These are phyloP conservation scores for Murraya paniculata DNA, from an alignment of 345 rosid species.

Conservation along the genomic window DNA sequence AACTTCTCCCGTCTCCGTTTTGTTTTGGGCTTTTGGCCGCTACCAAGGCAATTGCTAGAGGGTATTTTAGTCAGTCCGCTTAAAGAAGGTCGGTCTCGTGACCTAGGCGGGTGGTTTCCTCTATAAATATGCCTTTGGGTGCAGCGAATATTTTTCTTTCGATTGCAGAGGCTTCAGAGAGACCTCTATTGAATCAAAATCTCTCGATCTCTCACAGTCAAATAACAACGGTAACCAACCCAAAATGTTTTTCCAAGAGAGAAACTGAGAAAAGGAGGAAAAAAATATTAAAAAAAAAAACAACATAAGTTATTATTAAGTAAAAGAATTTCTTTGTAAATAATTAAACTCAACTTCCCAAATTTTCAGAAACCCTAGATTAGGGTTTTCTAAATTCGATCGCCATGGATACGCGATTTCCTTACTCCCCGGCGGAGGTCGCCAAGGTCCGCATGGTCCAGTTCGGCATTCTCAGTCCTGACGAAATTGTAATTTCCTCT, in stretches of 20 bases:
- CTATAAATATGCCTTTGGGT: constrained; percentile 10
- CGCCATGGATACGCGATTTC: constrained; percentile 63
- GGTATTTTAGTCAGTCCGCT: neutral
- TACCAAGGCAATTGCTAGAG: neutral
- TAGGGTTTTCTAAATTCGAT: constrained; percentile 6
- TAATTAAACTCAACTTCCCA: neutral
- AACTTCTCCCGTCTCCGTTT: too few species aligned
- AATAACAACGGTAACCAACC: neutral
- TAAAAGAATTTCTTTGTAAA: neutral
- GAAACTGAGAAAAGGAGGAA: neutral
- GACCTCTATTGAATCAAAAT: neutral
- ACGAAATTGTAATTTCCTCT: constrained; percentile 71
- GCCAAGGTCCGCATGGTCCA: constrained; percentile 88
- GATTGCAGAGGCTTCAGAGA: neutral
- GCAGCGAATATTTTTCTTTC: rapidly evolving
- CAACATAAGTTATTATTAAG: neutral
- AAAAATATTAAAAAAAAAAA: neutral
- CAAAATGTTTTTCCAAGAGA: neutral
- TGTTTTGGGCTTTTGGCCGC: too few species aligned
- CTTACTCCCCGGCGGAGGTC: constrained; percentile 92
- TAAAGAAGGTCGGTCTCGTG: neutral
- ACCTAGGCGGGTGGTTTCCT: neutral
- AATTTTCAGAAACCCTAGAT: constrained; percentile 9
- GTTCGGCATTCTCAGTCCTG: constrained; percentile 95
- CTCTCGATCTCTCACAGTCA: neutral